Base-by-base conservation (phyloP, 106 monocot genomes). In the Ottelia alismoides region DNA sequence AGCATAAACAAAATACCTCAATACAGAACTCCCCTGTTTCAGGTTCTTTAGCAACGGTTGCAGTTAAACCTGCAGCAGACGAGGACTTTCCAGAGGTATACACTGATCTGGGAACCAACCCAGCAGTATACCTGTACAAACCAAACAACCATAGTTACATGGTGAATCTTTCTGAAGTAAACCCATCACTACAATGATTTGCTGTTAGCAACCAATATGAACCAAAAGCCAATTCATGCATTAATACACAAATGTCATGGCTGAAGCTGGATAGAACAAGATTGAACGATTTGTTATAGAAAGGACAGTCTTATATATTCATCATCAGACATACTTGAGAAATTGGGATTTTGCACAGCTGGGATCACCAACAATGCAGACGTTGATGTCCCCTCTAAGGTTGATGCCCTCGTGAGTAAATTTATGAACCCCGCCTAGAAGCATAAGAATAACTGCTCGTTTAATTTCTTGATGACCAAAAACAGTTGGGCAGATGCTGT, bases 381-480 rank as follows among this genome's bases (percentile, higher is more conserved):
- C 76, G 67, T 98, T 98, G 57, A 98, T 82, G 65, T 98, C 96
- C 32, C 96, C 96, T 66, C 96, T 76, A 30, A 98, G 82, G 56
- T 98, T 98, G 51, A 98, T 98, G 55, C 96, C 96, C 68, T 98
- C 96, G 66, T 98, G 96, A 2, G 96, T 98, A 40, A 70, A 49
- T 58, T 98, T 98, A 57, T 98, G 96, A 11, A 98, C 89, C 45
- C 96, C 96, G 52, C 96, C 89, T 62, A 98, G 60, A 49, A 98
- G 63, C 96, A 98, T 89, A 50, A 98, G 76, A 52, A 89, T 69
- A 29, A 90, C 65, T 26, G 96, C 96, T 63, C 89, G 78, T 68
- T 98, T 98, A 29, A 89, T 89, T 70, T 89, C 96, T 70, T 89
- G 88, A 72, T 98, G 96, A 31, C 96, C 96, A 74, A 98, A 98